Conservation (phyloP, 2,329 filamentous ascomycete genomes). For the Sporothrix schenckii region DNA sequence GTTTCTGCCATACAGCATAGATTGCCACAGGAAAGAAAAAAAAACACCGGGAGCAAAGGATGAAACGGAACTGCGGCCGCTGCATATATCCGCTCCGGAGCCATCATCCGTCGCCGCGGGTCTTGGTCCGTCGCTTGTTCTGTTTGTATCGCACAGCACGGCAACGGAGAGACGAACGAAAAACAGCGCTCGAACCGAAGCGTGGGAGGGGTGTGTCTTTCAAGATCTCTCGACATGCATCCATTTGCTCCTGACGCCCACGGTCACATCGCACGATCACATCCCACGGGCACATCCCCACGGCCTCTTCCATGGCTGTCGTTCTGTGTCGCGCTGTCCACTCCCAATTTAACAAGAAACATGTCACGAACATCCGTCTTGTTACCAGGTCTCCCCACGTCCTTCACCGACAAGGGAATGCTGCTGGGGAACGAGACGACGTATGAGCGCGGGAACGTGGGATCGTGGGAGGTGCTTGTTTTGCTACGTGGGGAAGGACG, state of each 20-base stretch:
- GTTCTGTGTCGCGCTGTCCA: background rate
- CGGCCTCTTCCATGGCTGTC: too few relatives aligned
- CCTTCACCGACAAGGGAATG: constrained; percentile 10
- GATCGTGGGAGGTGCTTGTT: background rate
- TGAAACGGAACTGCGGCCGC: background rate
- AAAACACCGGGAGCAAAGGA: background rate
- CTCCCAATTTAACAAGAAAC: background rate
- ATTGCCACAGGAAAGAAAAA: background rate
- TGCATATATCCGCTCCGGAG: background rate
- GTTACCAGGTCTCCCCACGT: constrained; percentile 10
- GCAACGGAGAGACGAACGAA: background rate
- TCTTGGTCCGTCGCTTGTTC: background rate
- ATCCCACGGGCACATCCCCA: background rate
- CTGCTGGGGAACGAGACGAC: background rate
- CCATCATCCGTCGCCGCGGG: background rate
- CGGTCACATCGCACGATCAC: too few relatives aligned
- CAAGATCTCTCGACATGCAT: background rate
- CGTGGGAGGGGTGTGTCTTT: constrained; percentile 14
- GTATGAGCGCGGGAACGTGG: constrained; percentile 3
- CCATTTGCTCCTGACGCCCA: background rate
- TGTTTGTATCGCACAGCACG: background rate
- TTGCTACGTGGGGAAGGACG: constrained; percentile 14
- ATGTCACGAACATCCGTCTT: background rate
- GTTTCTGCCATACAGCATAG: background rate
- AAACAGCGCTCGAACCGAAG: background rate